Percentiles rank a stretch among this genome's conserved stretches.
phyloP scores from a whole-genome alignment of 352 stramenopile genomes.

The Pythium phragmiticola region DNA sequence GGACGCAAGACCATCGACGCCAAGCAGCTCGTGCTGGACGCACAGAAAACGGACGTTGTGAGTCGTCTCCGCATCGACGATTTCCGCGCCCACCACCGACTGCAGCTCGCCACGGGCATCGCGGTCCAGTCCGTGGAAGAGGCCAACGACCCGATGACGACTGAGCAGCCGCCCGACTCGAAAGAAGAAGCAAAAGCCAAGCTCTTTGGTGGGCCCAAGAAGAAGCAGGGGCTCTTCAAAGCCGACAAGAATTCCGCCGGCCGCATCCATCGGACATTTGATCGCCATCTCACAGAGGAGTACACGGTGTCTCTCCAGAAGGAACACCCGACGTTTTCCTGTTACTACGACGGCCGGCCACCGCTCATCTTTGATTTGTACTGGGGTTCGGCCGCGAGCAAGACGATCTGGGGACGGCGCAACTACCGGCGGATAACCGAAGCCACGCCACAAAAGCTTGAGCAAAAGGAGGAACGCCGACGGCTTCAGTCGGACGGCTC shows the following conservation, averaged over 20 bases:
- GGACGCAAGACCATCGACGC: constrained; percentile 51
- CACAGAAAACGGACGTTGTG: constrained; percentile 64
- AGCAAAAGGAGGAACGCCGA: constrained; percentile 37
- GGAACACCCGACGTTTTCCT: constrained; percentile 56
- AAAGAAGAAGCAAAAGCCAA: constrained; percentile 51
- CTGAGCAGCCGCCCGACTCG: constrained; percentile 1
- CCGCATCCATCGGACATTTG: constrained; percentile 55
- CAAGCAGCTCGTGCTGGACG: constrained; percentile 44
- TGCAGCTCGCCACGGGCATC: constrained; percentile 78
- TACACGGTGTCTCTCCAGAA: constrained; percentile 50
- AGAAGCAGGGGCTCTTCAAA: constrained; percentile 64
- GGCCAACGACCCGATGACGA: constrained; percentile 32
- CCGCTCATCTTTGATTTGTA: constrained; percentile 47
- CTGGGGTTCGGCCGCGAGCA: constrained; percentile 63
- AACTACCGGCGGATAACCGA: constrained; percentile 49
- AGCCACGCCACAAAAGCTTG: constrained; percentile 16
- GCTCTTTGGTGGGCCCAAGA: constrained; percentile 47
- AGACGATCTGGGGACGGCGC: constrained; percentile 54
- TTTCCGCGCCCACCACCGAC: constrained; percentile 78
- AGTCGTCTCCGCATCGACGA: constrained; percentile 74
- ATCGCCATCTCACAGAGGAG: constrained; percentile 62
- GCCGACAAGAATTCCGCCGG: constrained; percentile 48
- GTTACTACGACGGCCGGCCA: constrained; percentile 54
- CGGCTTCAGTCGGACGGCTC: constrained; percentile 42
- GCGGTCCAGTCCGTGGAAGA: constrained; percentile 64